Base-by-base conservation (phyloP, 192 early-diverging fungal species). In the Gigaspora rosea region DNA sequence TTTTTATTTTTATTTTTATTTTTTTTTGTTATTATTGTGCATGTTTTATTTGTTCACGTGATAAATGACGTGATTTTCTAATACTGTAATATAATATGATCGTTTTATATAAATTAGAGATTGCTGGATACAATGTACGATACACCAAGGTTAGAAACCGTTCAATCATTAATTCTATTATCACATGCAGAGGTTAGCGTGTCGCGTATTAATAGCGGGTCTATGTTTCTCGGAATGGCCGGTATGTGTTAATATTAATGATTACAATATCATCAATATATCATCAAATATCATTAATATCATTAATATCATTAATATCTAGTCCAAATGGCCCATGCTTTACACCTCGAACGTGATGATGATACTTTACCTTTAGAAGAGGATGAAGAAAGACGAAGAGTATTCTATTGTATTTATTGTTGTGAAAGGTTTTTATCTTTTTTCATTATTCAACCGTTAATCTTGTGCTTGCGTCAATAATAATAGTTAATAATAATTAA, bases 351-450 rank as follows among this genome's bases (percentile, higher is more conserved):
- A 22, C 62, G 61, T 13, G 48, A 56, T 15, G 75, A 68, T 2
- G 5, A 32, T 51, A 22, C 51, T 48, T 35, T 54, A 4, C 20
- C 33, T 15, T 49, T 33, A 9, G 75, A 65, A 47, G 75, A 67
- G 16, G 64, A 76, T 33, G 75, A 76, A 48, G 75, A 76, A 47
- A 76, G 75, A 13, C 41, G 64, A 36, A 50, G 75, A 35, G 64
- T 76, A 8, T 76, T 76, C 67, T 76, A 76, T 56, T 76, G 75
- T 54, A n/a, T 76, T 18, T 76, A 76, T 57, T 56, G 50, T 58
- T 41, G 35, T 54, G 51, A 76, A 8, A 72, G 71, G 71, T 72
- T 54, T 35, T 22, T 56, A 56, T 18, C 52, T 41, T 41, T 41
- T 41, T 41, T 41, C 7, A 6, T 41, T 41, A 7, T 41, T 41